Percentiles rank a stretch among this genome's conserved stretches.
These are phyloP conservation scores for Fistulifera solaris DNA, from an alignment of 108 stramenopile genomes.

Conservation along the genomic window DNA sequence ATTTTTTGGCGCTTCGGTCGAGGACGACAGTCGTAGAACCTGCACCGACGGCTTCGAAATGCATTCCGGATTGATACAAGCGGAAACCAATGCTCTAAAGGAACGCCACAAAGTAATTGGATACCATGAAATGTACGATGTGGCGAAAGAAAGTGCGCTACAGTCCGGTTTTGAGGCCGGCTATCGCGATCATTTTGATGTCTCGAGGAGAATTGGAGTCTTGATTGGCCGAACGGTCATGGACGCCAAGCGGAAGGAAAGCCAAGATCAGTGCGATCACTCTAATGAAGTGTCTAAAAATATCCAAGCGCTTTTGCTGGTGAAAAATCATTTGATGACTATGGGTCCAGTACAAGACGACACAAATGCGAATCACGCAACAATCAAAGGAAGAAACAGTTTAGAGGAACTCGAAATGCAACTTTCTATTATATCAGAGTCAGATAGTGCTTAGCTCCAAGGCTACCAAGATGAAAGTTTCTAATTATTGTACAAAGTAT, in stretches of 20 bases:
- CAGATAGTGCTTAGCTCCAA: no score
- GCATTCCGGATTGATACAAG: neutral
- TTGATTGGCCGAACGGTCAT: conserved; percentile 20
- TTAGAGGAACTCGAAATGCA: neutral
- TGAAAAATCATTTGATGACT: neutral
- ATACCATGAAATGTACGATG: conserved; percentile 62
- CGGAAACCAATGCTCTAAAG: conserved; percentile 6
- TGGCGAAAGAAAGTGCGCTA: conserved; percentile 41
- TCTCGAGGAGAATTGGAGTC: conserved; percentile 36
- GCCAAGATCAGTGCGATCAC: no score
- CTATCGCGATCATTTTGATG: conserved; percentile 42
- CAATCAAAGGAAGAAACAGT: neutral
- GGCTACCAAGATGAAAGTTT: neutral
- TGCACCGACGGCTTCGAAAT: neutral
- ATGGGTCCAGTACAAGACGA: neutral
- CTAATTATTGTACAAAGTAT: neutral
- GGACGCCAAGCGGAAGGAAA: neutral
- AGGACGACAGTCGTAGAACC: neutral
- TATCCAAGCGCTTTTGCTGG: no score
- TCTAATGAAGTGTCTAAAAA: no score
- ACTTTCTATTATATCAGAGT: neutral
- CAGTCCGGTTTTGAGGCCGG: conserved; percentile 76
- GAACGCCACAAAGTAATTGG: conserved; percentile 19
- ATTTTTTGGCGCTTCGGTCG: conserved; percentile 6
- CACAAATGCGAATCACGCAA: neutral